Evolutionary conservation across 2,329 filamentous ascomycete species (phyloP).

Genomic region (Sporothrix protearum): DNA sequence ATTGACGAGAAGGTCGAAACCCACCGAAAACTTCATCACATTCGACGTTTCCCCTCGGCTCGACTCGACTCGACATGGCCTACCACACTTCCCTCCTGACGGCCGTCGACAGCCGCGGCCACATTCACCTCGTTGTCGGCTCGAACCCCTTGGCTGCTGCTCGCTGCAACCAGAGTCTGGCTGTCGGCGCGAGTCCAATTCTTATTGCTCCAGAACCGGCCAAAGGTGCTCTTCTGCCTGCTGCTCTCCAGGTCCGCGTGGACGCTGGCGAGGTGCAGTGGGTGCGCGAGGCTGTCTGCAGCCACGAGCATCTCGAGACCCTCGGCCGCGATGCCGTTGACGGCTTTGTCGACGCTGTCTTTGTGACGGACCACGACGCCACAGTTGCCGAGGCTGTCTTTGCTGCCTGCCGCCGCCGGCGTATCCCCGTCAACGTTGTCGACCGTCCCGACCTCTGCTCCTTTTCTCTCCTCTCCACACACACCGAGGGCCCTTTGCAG

Average conservation of each 20-base stretch:
- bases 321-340: conserved; percentile 79
- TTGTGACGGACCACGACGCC: conserved; percentile 59
- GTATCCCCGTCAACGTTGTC: conserved; percentile 90
- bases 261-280: conserved; percentile 64
- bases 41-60: neutral
- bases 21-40: neutral
- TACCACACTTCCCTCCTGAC: conserved; percentile 59
- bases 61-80: conserved; percentile 6
- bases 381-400: conserved; percentile 51
- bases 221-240: conserved; percentile 49
- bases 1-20: neutral
- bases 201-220: conserved; percentile 63
- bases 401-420: conserved; percentile 67
- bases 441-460: conserved; percentile 84
- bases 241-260: conserved; percentile 58
- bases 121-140: conserved; percentile 81
- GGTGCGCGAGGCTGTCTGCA: conserved; percentile 63
- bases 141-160: conserved; percentile 82
- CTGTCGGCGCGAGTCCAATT: conserved; percentile 76
- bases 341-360: conserved; percentile 82
- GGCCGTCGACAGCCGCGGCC: conserved; percentile 64
- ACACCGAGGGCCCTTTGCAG: conserved; percentile 86
- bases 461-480: conserved; percentile 83
- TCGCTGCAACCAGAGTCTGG: conserved; percentile 73
- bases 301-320: conserved; percentile 62